Percentiles rank a stretch among this genome's conserved stretches.
Conservation (phyloP, 2,329 filamentous ascomycete genomes). For the Aspergillus pseudonomiae region DNA sequence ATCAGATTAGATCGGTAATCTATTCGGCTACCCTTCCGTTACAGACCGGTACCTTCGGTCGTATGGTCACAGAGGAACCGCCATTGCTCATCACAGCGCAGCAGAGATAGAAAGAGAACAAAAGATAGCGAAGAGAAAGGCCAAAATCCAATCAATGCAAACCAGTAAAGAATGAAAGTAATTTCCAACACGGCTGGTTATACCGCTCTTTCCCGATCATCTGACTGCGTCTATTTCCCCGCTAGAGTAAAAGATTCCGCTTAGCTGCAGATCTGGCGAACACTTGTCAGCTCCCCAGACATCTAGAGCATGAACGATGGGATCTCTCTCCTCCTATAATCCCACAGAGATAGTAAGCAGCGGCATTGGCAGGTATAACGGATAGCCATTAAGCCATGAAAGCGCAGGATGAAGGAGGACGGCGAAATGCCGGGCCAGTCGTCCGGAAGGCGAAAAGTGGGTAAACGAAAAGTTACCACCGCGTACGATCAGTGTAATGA, state of each 20-base stretch:
- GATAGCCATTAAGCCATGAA: neutral
- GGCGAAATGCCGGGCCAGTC: neutral
- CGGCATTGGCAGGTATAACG: neutral
- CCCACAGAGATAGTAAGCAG: slow-evolving; percentile 8
- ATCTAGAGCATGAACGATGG: neutral
- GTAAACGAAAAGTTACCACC: slow-evolving; percentile 19
- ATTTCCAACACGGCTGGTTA: neutral
- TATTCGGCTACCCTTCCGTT: slow-evolving; percentile 14
- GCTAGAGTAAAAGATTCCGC: slow-evolving; percentile 14
- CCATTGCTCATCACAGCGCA: neutral
- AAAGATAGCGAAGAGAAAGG: neutral
- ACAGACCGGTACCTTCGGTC: slow-evolving; percentile 10
- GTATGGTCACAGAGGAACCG: neutral
- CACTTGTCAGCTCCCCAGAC: slow-evolving; percentile 16
- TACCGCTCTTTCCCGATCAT: neutral
- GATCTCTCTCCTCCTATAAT: slow-evolving; percentile 5
- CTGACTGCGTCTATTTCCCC: slow-evolving; percentile 4
- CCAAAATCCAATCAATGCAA: neutral
- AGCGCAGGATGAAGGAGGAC: neutral
- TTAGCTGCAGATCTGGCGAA: slow-evolving; percentile 21
- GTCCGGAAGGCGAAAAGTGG: neutral
- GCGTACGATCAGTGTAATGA: slow-evolving; percentile 17
- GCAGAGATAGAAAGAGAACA: neutral
- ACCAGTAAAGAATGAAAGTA: neutral
- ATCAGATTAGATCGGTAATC: slow-evolving; percentile 31